Conservation (phyloP, 2,329 filamentous ascomycete genomes). For the Camillea tinctor region DNA sequence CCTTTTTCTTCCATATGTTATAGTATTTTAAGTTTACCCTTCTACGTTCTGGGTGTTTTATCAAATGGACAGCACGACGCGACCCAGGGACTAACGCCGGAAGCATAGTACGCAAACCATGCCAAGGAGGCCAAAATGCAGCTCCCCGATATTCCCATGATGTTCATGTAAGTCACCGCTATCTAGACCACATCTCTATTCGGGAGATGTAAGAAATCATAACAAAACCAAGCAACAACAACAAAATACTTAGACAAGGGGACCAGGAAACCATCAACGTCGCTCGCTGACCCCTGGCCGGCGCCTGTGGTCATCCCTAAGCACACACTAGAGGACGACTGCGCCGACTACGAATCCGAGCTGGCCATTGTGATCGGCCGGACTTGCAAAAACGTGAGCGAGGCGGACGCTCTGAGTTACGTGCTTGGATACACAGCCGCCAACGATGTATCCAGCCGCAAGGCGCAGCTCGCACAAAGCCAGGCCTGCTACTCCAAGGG, state of each 20-base stretch:
- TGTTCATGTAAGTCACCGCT: slow-evolving; percentile 46
- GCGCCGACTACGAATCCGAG: slow-evolving; percentile 60
- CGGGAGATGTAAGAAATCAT: too few relatives aligned
- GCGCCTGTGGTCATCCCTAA: slow-evolving; percentile 52
- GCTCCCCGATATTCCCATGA: slow-evolving; percentile 52
- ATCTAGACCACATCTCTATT: background rate
- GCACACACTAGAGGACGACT: slow-evolving; percentile 50
- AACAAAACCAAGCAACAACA: too few relatives aligned
- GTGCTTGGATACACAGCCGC: slow-evolving; percentile 62
- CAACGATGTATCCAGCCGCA: slow-evolving; percentile 63
- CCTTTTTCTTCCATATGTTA: background rate
- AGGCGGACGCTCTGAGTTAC: slow-evolving; percentile 56
- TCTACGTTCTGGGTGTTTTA: too few relatives aligned
- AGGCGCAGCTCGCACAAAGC: slow-evolving; percentile 51
- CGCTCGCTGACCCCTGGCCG: slow-evolving; percentile 54
- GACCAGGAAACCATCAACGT: slow-evolving; percentile 49
- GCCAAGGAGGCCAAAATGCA: slow-evolving; percentile 49
- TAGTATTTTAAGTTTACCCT: slow-evolving; percentile 11
- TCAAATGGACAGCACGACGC: too few relatives aligned
- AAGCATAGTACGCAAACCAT: slow-evolving; percentile 35
- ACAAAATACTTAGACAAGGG: too few relatives aligned
- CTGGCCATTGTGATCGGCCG: slow-evolving; percentile 56
- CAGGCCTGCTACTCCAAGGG: slow-evolving; percentile 61
- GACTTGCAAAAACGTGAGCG: slow-evolving; percentile 51
- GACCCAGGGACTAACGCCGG: background rate